Percentiles rank a stretch among this genome's conserved stretches.
phyloP scores from a whole-genome alignment of 441 rosid species.

The Eutrema salsugineum region DNA sequence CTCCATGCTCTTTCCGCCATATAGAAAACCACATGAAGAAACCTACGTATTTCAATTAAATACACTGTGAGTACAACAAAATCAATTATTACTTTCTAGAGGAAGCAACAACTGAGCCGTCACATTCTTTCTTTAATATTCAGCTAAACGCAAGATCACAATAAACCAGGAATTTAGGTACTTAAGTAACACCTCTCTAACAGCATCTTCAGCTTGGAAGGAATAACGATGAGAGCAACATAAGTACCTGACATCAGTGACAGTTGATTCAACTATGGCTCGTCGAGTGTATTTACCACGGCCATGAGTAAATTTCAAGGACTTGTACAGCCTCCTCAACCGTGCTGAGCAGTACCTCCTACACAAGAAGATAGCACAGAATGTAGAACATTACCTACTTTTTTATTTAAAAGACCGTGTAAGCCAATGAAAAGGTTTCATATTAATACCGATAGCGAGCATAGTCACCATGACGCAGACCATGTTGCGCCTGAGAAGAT shows the following conservation, averaged over 20 bases:
- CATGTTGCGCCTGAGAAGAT: slow-evolving; percentile 97
- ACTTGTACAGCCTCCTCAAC: slow-evolving; percentile 89
- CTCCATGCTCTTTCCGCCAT: slow-evolving; percentile 99
- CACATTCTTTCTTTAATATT: background rate
- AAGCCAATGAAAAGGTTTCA: slow-evolving; percentile 1
- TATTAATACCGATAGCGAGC: slow-evolving; percentile 71
- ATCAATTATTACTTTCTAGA: background rate
- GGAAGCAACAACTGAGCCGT: slow-evolving; percentile 12
- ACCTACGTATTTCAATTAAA: slow-evolving; percentile 68
- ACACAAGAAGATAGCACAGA: slow-evolving; percentile 19
- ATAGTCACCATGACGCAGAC: slow-evolving; percentile 93
- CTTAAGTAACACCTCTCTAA: background rate
- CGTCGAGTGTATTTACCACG: slow-evolving; percentile 79
- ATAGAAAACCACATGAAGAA: slow-evolving; percentile 90
- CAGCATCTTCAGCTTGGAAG: background rate
- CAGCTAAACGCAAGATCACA: slow-evolving; percentile 4
- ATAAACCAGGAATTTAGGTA: background rate
- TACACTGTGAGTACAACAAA: background rate
- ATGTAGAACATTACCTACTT: background rate
- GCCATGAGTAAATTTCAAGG: slow-evolving; percentile 93
- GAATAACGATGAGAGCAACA: slow-evolving; percentile 10
- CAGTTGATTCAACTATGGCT: slow-evolving; percentile 68
- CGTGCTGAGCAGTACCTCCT: slow-evolving; percentile 98
- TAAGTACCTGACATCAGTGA: slow-evolving; percentile 89
- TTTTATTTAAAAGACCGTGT: background rate